Base-by-base conservation (phyloP, 331 rosid genomes). In the Quercus tomentella region DNA sequence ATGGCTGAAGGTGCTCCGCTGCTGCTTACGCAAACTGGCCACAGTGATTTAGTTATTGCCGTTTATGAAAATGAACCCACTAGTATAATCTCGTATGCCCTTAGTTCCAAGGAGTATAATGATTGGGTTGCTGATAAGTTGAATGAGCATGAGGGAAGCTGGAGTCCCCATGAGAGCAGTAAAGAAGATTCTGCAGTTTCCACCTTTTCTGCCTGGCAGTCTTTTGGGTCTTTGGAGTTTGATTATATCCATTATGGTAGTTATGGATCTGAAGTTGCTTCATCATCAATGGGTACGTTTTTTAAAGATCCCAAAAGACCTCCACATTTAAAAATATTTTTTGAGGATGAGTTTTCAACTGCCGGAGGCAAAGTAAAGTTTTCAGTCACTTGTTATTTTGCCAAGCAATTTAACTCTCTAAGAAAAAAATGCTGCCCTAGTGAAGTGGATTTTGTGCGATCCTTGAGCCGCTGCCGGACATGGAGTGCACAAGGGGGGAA, bases 401-500 rank as follows among this genome's bases (percentile, higher is more conserved):
- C 97, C 0, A 91, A 86, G 87, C 93, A 86, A 85, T 96, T 96
- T 66, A 97, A 93, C 80, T 84, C 88, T 65, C 92, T 96, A 22
- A 88, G 97, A 75, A 91, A 85, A 58, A 93, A 86, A 77, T 96
- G 99, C 88, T 96, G 97, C 84, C 97, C 94, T 4, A 88, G 72
- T 28, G 94, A 87, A 85, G 91, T 89, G 56, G 97, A 96, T 82
- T 93, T 89, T 71, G 77, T 96, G 58, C 88, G 97, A 60, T 96
- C 98, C 62, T 79, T 96, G 88, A 91, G 97, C 87, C 98, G 98
- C 45, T 84, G 97, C 76, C 84, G 52, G 86, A 82, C 89, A 83
- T 96, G 99, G 98, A 89, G 93, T 60, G 99, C 99, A 4, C 98
- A 93, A 84, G 99, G 99, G 68, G 99, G 98, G 60, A 96, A 91